Evolutionary conservation across 192 early-diverging fungal genomes (phyloP), one percentile per base, ranked within the genome.

Genomic region (Linnemannia zychae): DNA sequence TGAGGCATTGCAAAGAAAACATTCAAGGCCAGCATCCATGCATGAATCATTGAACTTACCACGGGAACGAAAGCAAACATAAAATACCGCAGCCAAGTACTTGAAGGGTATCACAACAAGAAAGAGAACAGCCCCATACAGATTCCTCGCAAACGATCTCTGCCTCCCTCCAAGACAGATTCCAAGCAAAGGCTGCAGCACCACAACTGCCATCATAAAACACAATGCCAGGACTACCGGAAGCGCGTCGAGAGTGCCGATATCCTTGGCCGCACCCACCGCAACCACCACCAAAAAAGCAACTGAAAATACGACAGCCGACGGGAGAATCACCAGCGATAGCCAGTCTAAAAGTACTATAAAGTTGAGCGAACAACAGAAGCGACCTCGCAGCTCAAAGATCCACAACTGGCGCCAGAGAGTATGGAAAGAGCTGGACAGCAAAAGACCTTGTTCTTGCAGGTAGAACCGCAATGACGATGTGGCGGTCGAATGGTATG

Each of bases 291-390:
- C 40, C 4, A 74, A 3, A 16, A 71, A 34, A 7, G 22, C 65
- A 24, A 33, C 44, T 6, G 70, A 16, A 47, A 74, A 44, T 34
- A 78, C 1, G n/a, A 63, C 48, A 11, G 69, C 36, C 40, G 37
- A 28, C 18, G 81, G 76, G 49, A 34, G 31, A n/a, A 83, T 52
- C 5, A 69, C 50, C 12, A 81, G 11, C 2, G 34, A 2, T 1
- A 75, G 38, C 79, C 79, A 81, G 48, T 75, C 67, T 33, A 78
- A 0, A 5, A 83, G 34, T 7, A 20, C 71, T 71, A 83, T 22
- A n/a, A 72, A 73, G 44, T 77, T 70, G 72, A 83, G 18, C 20
- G 76, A 72, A 15, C 48, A 57, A 22, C 74, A 73, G 46, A 70
- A 74, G 36, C 53, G 48, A n/a, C 76, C 50, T 16, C 75, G 65